Percentiles rank a stretch among this genome's conserved stretches.
These are phyloP conservation scores for Sporothrix globosa DNA, from an alignment of 2,329 filamentous ascomycete genomes.

Conservation along the genomic window DNA sequence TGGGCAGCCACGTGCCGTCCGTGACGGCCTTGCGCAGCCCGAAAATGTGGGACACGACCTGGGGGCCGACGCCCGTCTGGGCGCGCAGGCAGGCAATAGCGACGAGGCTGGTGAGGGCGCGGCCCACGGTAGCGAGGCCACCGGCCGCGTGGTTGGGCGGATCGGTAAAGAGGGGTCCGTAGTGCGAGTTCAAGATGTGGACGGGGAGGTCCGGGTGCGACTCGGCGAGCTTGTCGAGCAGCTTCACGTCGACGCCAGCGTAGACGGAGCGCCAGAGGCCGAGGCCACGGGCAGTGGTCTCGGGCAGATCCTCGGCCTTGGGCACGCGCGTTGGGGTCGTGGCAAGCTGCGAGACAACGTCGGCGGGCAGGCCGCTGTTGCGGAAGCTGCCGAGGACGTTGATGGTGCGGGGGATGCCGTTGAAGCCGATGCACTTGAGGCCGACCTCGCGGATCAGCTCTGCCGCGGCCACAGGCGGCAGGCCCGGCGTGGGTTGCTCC, in stretches of 20 bases:
- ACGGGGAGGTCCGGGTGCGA: slow-evolving; percentile 82
- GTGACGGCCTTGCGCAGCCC: slow-evolving; percentile 75
- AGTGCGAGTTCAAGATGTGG: slow-evolving; percentile 75
- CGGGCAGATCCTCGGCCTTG: slow-evolving; percentile 56
- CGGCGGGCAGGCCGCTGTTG: slow-evolving; percentile 58
- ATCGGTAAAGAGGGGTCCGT: slow-evolving; percentile 73
- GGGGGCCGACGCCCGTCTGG: slow-evolving; percentile 80
- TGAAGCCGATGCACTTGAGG: slow-evolving; percentile 62
- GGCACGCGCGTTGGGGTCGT: slow-evolving; percentile 60
- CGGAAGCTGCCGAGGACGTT: slow-evolving; percentile 66
- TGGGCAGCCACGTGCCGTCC: slow-evolving; percentile 61
- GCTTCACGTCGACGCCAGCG: slow-evolving; percentile 70
- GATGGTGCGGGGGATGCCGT: slow-evolving; percentile 81
- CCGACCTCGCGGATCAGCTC: slow-evolving; percentile 76
- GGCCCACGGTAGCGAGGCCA: slow-evolving; percentile 61
- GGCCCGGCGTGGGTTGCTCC: slow-evolving; percentile 31
- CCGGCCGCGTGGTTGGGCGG: slow-evolving; percentile 53
- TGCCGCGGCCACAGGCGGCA: slow-evolving; percentile 53
- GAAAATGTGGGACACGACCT: slow-evolving; percentile 80
- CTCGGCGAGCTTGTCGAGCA: slow-evolving; percentile 70
- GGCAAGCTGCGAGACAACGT: slow-evolving; percentile 58
- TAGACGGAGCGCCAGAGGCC: slow-evolving; percentile 78
- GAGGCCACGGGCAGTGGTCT: slow-evolving; percentile 61
- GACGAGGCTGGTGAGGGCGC: slow-evolving; percentile 72
- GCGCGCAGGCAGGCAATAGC: slow-evolving; percentile 75